Evolutionary conservation across 2,329 filamentous ascomycete genomes (phyloP).

Genomic region (Paracorniculantispora psalliotae): DNA sequence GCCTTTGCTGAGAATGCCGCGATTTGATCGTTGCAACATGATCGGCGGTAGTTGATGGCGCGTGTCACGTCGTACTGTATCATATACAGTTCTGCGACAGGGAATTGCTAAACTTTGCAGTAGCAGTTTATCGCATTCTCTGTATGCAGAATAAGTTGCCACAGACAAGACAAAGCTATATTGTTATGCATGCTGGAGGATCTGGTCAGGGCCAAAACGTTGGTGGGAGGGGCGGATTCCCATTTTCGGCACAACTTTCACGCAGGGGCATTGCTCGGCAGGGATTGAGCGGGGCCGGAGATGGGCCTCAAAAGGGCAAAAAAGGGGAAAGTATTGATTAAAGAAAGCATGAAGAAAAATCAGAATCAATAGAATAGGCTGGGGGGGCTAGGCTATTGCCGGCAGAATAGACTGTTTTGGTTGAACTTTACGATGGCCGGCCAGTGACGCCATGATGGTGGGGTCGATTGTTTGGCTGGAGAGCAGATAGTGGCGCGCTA

Average conservation of each 20-base stretch:
- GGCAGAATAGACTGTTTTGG: background rate
- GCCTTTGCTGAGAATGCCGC: background rate
- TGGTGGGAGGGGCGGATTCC: conserved; percentile 1
- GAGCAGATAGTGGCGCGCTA: too few relatives aligned
- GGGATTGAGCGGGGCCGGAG: background rate
- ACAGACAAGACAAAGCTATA: too few relatives aligned
- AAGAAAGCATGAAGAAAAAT: background rate
- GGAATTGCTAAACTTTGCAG: too few relatives aligned
- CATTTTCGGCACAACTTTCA: conserved; percentile 7
- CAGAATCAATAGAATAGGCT: background rate
- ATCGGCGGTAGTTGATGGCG: too few relatives aligned
- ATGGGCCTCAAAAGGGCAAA: background rate
- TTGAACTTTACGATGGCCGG: background rate
- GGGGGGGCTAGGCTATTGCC: background rate
- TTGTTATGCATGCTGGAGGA: background rate
- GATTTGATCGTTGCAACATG: too few relatives aligned
- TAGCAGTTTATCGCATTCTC: too few relatives aligned
- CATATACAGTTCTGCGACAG: too few relatives aligned
- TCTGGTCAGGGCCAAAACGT: background rate
- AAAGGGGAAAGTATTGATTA: background rate
- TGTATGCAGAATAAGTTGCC: too few relatives aligned
- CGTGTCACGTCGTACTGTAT: too few relatives aligned
- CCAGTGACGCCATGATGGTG: conserved; percentile 2
- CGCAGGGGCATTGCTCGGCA: background rate
- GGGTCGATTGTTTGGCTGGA: background rate